These are phyloP conservation scores for Elongisporangium undulatum DNA, from an alignment of 352 stramenopile species.

Conservation along the genomic window DNA sequence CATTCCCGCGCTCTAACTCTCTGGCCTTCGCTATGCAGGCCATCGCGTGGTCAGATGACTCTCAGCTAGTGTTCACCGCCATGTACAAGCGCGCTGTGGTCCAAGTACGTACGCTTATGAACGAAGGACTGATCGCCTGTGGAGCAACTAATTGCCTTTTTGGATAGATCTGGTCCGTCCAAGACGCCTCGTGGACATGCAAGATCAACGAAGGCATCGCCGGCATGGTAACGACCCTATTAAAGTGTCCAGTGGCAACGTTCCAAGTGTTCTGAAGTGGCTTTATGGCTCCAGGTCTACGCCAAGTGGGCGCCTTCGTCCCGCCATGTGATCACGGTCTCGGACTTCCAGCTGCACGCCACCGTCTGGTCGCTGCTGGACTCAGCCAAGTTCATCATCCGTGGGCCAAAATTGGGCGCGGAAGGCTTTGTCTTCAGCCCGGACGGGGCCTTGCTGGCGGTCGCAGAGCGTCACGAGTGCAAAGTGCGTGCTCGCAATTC, in stretches of 20 bases:
- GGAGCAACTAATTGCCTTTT: background rate
- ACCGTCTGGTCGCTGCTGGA: constrained; percentile 79
- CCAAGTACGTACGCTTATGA: constrained; percentile 22
- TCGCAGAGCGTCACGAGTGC: constrained; percentile 71
- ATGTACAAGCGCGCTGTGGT: constrained; percentile 65
- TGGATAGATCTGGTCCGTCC: constrained; percentile 55
- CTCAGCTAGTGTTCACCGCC: constrained; percentile 53
- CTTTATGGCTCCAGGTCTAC: constrained; percentile 9
- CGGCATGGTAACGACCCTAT: constrained; percentile 29
- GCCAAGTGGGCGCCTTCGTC: constrained; percentile 54
- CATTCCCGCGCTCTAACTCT: background rate
- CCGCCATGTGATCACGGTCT: constrained; percentile 70
- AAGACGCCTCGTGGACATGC: constrained; percentile 58
- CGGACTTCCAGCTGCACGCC: constrained; percentile 82
- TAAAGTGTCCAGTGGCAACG: background rate
- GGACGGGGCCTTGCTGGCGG: constrained; percentile 51
- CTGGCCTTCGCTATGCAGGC: constrained; percentile 10
- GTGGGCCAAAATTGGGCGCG: constrained; percentile 57
- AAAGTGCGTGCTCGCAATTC: constrained; percentile 29
- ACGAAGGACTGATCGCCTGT: no score
- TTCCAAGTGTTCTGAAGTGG: constrained; percentile 1
- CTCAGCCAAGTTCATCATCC: constrained; percentile 51
- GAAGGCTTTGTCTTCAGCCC: constrained; percentile 66
- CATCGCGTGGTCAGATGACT: constrained; percentile 58
- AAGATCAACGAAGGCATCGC: constrained; percentile 76